Evolutionary conservation across 2,329 filamentous ascomycete species (phyloP), one percentile per base, ranked within the genome.

Genomic region (Colletotrichum tanaceti): DNA sequence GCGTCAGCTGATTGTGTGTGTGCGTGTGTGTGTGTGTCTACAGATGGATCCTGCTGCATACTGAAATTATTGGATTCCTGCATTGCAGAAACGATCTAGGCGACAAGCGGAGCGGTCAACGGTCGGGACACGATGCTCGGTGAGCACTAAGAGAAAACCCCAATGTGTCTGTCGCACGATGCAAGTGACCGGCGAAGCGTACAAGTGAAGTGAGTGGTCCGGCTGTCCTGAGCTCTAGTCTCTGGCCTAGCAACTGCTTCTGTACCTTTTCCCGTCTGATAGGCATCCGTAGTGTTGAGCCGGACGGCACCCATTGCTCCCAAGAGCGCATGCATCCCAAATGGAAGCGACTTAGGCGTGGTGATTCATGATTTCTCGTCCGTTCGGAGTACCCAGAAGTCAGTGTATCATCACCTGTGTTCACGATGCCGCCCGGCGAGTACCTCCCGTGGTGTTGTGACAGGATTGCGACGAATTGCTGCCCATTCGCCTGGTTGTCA

Each of bases 61-160:
- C 28, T 62, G 46, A 22, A 46, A 59, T 59, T 70, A 70, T 68
- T 60, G 68, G 35, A 63, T 35, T 59, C 41, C 18, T 52, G 59
- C 60, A 70, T 14, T 52, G 59, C 60, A 70, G 60, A 39, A 60
- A 38, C 43, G 52, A 65, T 62, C 65, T 16, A 41, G 11, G 20
- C 2, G 11, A 46, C 32, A 20, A 13, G 46, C 39, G 14, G 28
- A 54, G 53, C 63, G 57, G 63, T 63, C 52, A 70, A 7, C 32
- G 10, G 35, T 44, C 32, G 9, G 35, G 55, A n/a, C 44, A 53
- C 49, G 62, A 68, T 41, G 43, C 44, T 61, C 62, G 66, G 50
- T 61, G 50, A 66, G 55, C 11, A 39, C 35, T 20, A 41, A 16
- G 38, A 60, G 49, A 7, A n/a, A n/a, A n/a, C n/a, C 13, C 38